Percentiles rank a stretch among this genome's conserved stretches.
Evolutionary conservation across 495 filamentous ascomycete genomes (phyloP).

Genomic region (Lophiostoma macrostomum): DNA sequence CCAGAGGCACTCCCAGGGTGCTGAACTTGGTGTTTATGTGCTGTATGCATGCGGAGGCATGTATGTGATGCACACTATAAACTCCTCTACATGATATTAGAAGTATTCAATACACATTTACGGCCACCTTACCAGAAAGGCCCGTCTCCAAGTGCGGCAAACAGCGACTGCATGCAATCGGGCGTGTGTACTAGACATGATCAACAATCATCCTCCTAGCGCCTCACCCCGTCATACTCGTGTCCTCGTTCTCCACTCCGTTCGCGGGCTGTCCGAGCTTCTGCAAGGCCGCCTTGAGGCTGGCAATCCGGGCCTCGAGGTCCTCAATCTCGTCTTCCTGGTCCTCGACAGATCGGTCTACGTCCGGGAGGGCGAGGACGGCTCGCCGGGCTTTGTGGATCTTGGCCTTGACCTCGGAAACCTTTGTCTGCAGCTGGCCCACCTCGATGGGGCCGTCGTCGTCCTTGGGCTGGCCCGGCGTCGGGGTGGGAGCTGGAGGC

Average conservation of each 20-base stretch:
- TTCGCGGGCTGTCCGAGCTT: constrained; percentile 17
- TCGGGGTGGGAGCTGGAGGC: constrained; percentile 18
- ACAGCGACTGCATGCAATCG: constrained; percentile 16
- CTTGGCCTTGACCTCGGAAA: constrained; percentile 71
- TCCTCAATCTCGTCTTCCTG: constrained; percentile 77
- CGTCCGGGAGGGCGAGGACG: constrained; percentile 68
- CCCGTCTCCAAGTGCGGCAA: background rate
- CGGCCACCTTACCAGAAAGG: constrained; percentile 2
- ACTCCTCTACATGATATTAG: too few relatives aligned
- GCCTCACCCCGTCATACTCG: constrained; percentile 27
- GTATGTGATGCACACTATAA: too few relatives aligned
- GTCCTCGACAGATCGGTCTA: constrained; percentile 67
- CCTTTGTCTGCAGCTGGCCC: constrained; percentile 74
- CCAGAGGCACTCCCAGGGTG: too few relatives aligned
- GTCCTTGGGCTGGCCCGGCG: constrained; percentile 12
- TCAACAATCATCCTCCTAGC: constrained; percentile 2
- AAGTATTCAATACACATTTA: too few relatives aligned
- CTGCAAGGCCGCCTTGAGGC: constrained; percentile 35
- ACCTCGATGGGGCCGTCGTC: constrained; percentile 53
- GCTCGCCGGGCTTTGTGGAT: constrained; percentile 71
- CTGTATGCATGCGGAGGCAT: too few relatives aligned
- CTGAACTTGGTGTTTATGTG: too few relatives aligned
- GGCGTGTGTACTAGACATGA: background rate
- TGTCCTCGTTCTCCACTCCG: constrained; percentile 11
- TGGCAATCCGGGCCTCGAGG: constrained; percentile 56